Evolutionary conservation across 1,284 basidiomycete genomes (phyloP).

Genomic region (Austroboletus olivaceoglutinosus): DNA sequence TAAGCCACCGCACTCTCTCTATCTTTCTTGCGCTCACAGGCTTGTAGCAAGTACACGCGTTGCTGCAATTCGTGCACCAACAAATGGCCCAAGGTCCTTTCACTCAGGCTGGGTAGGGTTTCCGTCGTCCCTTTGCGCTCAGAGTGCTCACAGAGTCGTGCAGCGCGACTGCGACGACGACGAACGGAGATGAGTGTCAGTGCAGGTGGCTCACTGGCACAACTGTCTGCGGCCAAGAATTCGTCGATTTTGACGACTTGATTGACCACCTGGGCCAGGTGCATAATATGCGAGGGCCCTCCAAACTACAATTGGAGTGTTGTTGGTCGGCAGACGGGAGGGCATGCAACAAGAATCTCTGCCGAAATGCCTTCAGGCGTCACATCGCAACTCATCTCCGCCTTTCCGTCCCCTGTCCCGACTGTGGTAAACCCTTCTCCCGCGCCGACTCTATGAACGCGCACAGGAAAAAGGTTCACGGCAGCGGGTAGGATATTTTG

Average conservation of each 20-base stretch:
- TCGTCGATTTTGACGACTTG: background rate
- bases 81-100: background rate
- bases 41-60: slow-evolving; percentile 4
- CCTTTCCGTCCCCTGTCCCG: background rate
- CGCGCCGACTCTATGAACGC: background rate
- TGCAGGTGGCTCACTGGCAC: slow-evolving; percentile 8
- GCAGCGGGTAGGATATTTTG: background rate
- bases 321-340: background rate
- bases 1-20: background rate
- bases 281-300: background rate
- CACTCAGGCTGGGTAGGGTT: background rate
- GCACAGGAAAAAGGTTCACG: background rate
- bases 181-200: background rate
- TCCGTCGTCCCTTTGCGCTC: background rate
- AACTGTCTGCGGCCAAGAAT: background rate
- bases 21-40: background rate
- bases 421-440: background rate
- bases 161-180: background rate
- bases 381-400: background rate
- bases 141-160: background rate
- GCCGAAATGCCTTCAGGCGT: background rate
- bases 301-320: background rate
- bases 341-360: background rate
- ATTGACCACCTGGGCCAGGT: background rate
- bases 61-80: background rate